A percentile compares a stretch with the other conserved stretches of the same genome.
These are phyloP conservation scores for Dactylella cylindrospora DNA, from an alignment of 2,329 filamentous ascomycete genomes.

Conservation along the genomic window DNA sequence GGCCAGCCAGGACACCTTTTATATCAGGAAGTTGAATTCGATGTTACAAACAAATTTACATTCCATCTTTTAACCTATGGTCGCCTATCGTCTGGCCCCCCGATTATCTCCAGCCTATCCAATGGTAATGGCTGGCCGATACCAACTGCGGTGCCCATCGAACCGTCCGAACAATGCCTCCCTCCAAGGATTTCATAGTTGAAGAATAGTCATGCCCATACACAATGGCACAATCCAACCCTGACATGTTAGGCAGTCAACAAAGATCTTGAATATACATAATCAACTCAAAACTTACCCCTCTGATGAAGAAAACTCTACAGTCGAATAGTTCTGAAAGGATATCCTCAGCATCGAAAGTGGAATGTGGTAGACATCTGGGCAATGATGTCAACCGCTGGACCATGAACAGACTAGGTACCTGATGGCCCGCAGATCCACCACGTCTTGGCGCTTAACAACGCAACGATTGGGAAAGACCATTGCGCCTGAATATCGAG, in stretches of 20 bases:
- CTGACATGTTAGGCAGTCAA: neutral
- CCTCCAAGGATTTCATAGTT: too few relatives aligned
- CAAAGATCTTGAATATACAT: constrained; percentile 9
- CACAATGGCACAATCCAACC: constrained; percentile 6
- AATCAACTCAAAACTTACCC: neutral
- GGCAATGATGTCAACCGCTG: constrained; percentile 37
- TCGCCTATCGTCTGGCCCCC: constrained; percentile 35
- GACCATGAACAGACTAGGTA: too few relatives aligned
- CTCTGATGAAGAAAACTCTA: too few relatives aligned
- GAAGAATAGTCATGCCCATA: too few relatives aligned
- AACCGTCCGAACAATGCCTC: constrained; percentile 10
- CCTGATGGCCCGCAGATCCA: constrained; percentile 19
- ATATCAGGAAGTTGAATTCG: constrained; percentile 41
- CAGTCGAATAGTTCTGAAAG: neutral
- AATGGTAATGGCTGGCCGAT: constrained; percentile 4
- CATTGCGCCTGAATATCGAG: constrained; percentile 25
- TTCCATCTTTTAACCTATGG: constrained; percentile 33
- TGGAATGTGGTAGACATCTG: constrained; percentile 37
- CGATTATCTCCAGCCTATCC: constrained; percentile 9
- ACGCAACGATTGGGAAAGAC: constrained; percentile 21
- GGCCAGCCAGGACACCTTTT: constrained; percentile 35
- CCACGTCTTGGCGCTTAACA: constrained; percentile 37
- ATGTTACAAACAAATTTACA: constrained; percentile 21
- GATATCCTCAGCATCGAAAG: constrained; percentile 21
- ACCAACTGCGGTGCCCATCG: constrained; percentile 14